Evolutionary conservation across 2,329 filamentous ascomycete genomes (phyloP).

Genomic region (Ceratocystis alfenasii): DNA sequence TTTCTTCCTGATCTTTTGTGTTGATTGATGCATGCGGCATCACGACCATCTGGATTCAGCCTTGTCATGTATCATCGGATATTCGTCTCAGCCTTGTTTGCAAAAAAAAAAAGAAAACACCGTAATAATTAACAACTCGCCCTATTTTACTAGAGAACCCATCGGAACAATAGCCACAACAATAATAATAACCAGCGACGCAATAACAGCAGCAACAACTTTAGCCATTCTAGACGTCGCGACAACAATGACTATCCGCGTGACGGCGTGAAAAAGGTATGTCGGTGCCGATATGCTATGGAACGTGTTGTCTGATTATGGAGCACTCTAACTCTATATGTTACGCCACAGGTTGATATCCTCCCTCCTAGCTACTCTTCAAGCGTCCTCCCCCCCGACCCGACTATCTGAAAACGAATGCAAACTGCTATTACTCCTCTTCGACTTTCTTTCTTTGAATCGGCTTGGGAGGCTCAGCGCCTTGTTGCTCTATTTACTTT

Average conservation of each 20-base stretch:
- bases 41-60: conserved; percentile 8
- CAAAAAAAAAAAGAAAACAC: not conserved
- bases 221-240: conserved; percentile 17
- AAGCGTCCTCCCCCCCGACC: not conserved
- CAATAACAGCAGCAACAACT: conserved; percentile 11
- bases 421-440: not conserved
- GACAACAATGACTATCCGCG: conserved; percentile 22
- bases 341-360: conserved; percentile 18
- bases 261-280: conserved; percentile 72
- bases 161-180: conserved; percentile 14
- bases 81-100: not conserved
- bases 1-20: not conserved
- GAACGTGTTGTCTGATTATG: not conserved
- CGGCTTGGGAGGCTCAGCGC: conserved; percentile 2
- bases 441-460: conserved; percentile 12
- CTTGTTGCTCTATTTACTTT: conserved; percentile 10
- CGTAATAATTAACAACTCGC: not conserved
- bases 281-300: conserved; percentile 14
- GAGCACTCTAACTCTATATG: not conserved
- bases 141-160: conserved; percentile 7
- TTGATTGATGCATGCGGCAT: not conserved
- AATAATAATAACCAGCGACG: not conserved
- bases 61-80: conserved; percentile 4
- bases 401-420: conserved; percentile 9
- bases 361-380: conserved; percentile 15